Conservation (phyloP, 306 rosid species). For the Rubus parviflorus region DNA sequence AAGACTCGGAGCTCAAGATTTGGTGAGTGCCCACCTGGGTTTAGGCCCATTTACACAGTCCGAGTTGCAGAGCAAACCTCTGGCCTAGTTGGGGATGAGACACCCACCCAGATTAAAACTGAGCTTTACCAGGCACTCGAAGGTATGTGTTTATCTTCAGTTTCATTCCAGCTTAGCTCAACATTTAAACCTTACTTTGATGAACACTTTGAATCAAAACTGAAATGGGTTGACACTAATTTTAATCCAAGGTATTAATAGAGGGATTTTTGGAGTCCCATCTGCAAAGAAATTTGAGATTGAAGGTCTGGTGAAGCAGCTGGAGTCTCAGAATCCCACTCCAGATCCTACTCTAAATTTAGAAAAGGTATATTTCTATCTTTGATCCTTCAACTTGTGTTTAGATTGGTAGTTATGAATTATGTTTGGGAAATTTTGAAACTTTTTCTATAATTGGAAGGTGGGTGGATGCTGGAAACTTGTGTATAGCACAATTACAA, state of each 20-base stretch:
- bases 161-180: background rate
- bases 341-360: slow-evolving; percentile 60
- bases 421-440: background rate
- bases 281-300: slow-evolving; percentile 69
- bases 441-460: slow-evolving; percentile 35
- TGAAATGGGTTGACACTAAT: slow-evolving; percentile 28
- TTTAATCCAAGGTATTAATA: slow-evolving; percentile 53
- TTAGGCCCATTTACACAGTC: slow-evolving; percentile 36
- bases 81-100: slow-evolving; percentile 47
- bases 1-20: slow-evolving; percentile 36
- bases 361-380: slow-evolving; percentile 45
- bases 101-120: slow-evolving; percentile 45
- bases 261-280: slow-evolving; percentile 81
- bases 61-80: slow-evolving; percentile 50
- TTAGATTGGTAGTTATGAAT: background rate
- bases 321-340: slow-evolving; percentile 75
- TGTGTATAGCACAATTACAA: slow-evolving; percentile 71
- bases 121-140: slow-evolving; percentile 56
- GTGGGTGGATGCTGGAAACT: slow-evolving; percentile 80
- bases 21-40: slow-evolving; percentile 43
- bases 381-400: background rate
- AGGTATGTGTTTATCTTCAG: slow-evolving; percentile 40
- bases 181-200: background rate
- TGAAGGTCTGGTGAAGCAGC: slow-evolving; percentile 59
- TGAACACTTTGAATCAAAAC: slow-evolving; percentile 13